Evolutionary conservation across 768 basidiomycete species (phyloP), one percentile per base, ranked within the genome.

Genomic region (Leccinum longicurvipes): DNA sequence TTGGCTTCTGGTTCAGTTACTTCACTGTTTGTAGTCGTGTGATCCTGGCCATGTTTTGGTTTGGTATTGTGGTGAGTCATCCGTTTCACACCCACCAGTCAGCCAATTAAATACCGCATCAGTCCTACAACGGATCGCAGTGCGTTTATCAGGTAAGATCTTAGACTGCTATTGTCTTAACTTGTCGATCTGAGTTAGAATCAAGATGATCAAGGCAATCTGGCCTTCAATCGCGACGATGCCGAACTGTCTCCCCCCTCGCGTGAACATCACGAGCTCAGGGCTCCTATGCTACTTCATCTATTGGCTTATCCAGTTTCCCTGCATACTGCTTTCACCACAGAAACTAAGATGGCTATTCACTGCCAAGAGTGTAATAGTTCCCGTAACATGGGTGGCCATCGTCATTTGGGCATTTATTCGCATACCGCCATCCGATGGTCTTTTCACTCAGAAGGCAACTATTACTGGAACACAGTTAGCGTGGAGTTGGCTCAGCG

Each of bases 1-100:
- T 93, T 62, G 92, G 93, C 2, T 93, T 92, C 74, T 93, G 88
- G 84, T 81, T 93, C 63, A 89, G 89, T 66, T 93, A 91, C 71
- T 93, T 93, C 71, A 85, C 83, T 52, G 86, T 94, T 28, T 71
- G 93, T 55, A 91, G 88, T 60, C 83, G 91, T 25, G 79, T 86
- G 29, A 74, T 91, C 29, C 77, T 93, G 17, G 78, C 88, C 42
- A 82, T 91, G 79, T 89, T 94, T 72, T 94, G 91, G 89, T 89
- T 89, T 54, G 84, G 82, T 3, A 81, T 90, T 23, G 87, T 87
- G 77, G 85, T 83, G 47, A 54, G 54, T 4, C 7, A 44, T 46
- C 23, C 1, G 5, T 21, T 28, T 15, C 15, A 5, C 9, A 24
- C 45, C 14, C 24, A 17, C 19, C 52, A 0, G n/a, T 10, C 7